Evolutionary conservation across 148 eudicot species (phyloP).

Genomic region (Drosera capensis): DNA sequence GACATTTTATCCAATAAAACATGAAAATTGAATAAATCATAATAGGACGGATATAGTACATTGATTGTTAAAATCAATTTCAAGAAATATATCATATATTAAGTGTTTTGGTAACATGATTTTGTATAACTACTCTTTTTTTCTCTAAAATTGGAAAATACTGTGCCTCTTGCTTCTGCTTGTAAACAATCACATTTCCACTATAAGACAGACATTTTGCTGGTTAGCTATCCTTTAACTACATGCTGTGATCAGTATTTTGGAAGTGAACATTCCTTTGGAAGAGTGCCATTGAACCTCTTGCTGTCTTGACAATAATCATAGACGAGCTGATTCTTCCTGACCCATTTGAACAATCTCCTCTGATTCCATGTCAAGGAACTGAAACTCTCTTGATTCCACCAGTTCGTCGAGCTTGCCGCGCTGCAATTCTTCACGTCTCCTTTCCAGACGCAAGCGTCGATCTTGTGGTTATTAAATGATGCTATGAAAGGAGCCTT

Average conservation of each 20-base stretch:
- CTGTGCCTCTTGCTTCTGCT: no score
- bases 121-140: no score
- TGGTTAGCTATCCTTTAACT: no score
- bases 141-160: no score
- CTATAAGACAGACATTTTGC: no score
- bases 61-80: no score
- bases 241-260: slow-evolving; percentile 47
- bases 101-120: no score
- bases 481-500: slow-evolving; percentile 51
- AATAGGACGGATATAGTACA: no score
- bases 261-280: slow-evolving; percentile 61
- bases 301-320: slow-evolving; percentile 68
- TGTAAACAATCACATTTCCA: no score
- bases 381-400: slow-evolving; percentile 36
- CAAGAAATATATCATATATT: no score
- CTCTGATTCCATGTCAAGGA: slow-evolving; percentile 42
- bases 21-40: no score
- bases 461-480: slow-evolving; percentile 42
- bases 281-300: slow-evolving; percentile 48
- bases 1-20: no score
- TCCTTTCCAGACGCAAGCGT: slow-evolving; percentile 75
- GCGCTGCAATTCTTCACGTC: slow-evolving; percentile 31
- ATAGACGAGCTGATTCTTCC: slow-evolving; percentile 50
- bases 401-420: slow-evolving; percentile 42
- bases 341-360: slow-evolving; percentile 58